Base-by-base conservation (phyloP, 129 eudicot species). In the Arctium lappa region DNA sequence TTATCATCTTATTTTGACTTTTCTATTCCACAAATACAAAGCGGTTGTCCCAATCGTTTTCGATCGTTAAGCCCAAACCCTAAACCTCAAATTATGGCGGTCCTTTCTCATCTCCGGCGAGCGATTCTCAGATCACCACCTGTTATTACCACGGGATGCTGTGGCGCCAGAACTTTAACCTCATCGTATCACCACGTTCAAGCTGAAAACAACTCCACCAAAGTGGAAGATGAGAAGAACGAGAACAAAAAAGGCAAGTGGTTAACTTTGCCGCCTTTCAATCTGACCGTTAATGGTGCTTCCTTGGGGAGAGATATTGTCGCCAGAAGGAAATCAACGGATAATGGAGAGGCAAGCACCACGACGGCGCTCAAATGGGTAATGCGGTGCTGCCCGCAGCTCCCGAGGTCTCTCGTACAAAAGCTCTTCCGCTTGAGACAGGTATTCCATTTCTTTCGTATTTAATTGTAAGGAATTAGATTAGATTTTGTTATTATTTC, bases 341-440 rank as follows among this genome's bases (percentile, higher is more conserved):
- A 42, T 1, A 86, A 79, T 27, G 72, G 37, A 30, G 62, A 82
- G 12, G 70, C 65, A 12, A 65, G 39, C 73, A 80, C 80, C 33
- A 80, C 85, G 85, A 91, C 98, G 72, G 98, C 99, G 68, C 72
- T 93, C 10, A 93, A 93, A 79, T 96, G 99, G 99, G 94, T 96
- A 1, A 88, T 79, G 15, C 80, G 86, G 48, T 96, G 98, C 82
- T 90, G 98, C 85, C 99, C 99, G 48, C 85, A 90, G 73, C 85
- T 96, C 13, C 98, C 99, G 5, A 88, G 90, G 85, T 90, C 92
- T 15, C 96, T 96, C 18, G 97, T 96, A 9, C 97, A 96, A 75
- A 96, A 96, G 75, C 93, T 96, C 33, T 96, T 96, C 63, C 97
- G 99, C 13, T 84, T 96, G 73, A 84, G 99, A 89, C 97, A 93